phyloP scores from a whole-genome alignment of 148 eudicot species.

The Rhododendron ovatum region DNA sequence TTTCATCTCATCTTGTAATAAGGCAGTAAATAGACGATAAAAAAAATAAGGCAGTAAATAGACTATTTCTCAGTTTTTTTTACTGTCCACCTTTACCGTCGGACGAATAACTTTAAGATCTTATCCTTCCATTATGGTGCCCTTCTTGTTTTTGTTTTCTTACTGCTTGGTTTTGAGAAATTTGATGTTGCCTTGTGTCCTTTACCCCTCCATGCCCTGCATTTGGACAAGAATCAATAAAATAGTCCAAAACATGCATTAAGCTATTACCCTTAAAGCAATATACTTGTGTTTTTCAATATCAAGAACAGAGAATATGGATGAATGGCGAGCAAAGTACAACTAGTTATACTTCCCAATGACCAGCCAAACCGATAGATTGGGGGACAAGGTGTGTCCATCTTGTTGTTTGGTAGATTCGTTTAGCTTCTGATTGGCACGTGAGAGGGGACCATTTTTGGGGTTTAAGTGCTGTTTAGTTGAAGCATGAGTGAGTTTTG shows the following conservation, averaged over 20 bases:
- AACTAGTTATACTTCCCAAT: slow-evolving; percentile 8
- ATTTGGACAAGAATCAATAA: slow-evolving; percentile 14
- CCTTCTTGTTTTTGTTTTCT: slow-evolving; percentile 3
- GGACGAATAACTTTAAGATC: not conserved
- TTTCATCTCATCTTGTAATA: not conserved
- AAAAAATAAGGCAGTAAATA: not conserved
- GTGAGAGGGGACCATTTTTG: slow-evolving; percentile 26
- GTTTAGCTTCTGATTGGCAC: slow-evolving; percentile 23
- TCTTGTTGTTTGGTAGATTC: slow-evolving; percentile 10
- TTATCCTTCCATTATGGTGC: not conserved
- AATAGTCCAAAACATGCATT: slow-evolving; percentile 20
- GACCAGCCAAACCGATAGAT: slow-evolving; percentile 9
- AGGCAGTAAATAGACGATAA: not conserved
- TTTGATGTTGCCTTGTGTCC: slow-evolving; percentile 10
- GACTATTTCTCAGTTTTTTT: not conserved
- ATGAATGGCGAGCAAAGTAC: not conserved
- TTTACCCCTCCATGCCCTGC: slow-evolving; percentile 23
- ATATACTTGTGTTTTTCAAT: not conserved
- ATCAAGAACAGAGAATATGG: not conserved
- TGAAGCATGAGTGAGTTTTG: slow-evolving; percentile 7
- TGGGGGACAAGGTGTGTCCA: slow-evolving; percentile 11
- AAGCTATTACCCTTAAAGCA: not conserved
- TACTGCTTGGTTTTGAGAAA: slow-evolving; percentile 4
- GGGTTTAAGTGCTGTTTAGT: slow-evolving; percentile 12
- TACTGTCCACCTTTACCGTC: not conserved